Base-by-base conservation (phyloP, 192 early-diverging fungal genomes). In the Coemansia sp. region DNA sequence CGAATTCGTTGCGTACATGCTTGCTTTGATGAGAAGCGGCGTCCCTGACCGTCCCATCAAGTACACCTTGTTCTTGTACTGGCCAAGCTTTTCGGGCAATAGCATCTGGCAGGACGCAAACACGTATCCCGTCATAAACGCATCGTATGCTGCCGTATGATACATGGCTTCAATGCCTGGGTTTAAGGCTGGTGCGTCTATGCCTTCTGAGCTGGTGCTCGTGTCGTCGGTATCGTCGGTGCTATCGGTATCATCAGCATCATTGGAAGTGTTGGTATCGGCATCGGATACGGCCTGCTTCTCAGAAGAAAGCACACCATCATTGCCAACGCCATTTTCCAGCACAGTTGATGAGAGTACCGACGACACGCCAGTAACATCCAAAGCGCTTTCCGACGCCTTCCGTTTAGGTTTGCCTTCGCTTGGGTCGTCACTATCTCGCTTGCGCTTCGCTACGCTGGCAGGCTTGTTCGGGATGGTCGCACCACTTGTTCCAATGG, bases 81-180 rank as follows among this genome's bases (percentile, higher is more conserved):
- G 65, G 52, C 72, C 81, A 4, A 85, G 59, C 41, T 65, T 70
- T 10, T 78, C 70, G 19, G 37, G 68, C 8, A 71, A 61, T 39
- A 85, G 54, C 45, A 94, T 85, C 18, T 60, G 65, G 39, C 67
- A 71, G 47, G 87, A 87, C 56, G 87, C 87, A 69, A 92, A 94
- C 23, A 95, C 86, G 39, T 85, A 97, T 3, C 93, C 97, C 0
- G 97, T 99, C 97, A 99, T 99, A 79, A 88, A 99, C 5, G 97
- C 92, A 70, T 99, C 97, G 84, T 92, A 97, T 65, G 91, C 90
- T 4, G 97, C 95, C 1, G 93, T 92, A 70, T 98, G 96, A 63
- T 92, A 92, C 42, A 83, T 88, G 77, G 87, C 78, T 44, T 56
- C 57, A 40, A 40, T 10, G 5, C 12, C 15, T 1, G 32, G 6